A percentile compares a stretch with the other conserved stretches of the same genome.
Evolutionary conservation across 1,139 yeast genomes (phyloP).

Genomic region (Taphrina confusa): DNA sequence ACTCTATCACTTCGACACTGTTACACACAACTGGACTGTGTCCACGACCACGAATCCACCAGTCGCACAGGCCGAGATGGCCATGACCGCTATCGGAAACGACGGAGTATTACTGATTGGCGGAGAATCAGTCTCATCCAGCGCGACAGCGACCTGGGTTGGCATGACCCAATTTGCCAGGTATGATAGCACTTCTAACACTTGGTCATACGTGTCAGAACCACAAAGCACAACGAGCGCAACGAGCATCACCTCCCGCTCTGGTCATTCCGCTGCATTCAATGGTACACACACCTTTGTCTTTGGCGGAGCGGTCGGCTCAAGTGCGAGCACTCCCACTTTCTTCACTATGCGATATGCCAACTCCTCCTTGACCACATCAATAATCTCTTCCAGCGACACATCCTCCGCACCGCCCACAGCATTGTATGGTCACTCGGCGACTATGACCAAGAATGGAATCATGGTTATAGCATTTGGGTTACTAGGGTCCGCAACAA

Average conservation of each 20-base stretch:
- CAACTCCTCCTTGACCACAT: neutral
- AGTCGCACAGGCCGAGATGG: slow-evolving; percentile 29
- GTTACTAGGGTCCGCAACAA: slow-evolving; percentile 4
- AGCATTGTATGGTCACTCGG: slow-evolving; percentile 22
- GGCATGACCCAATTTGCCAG: slow-evolving; percentile 24
- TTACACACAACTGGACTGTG: slow-evolving; percentile 1
- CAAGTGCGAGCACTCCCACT: slow-evolving; percentile 2
- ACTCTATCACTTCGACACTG: slow-evolving; percentile 5
- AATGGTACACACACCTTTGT: slow-evolving; percentile 27
- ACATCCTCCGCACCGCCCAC: slow-evolving; percentile 8
- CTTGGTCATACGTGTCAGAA: slow-evolving; percentile 24
- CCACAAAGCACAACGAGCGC: neutral
- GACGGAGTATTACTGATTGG: slow-evolving; percentile 10
- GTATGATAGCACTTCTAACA: neutral
- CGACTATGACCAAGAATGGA: slow-evolving; percentile 24
- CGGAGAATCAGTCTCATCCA: slow-evolving; percentile 23
- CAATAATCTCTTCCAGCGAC: neutral
- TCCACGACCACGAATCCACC: slow-evolving; percentile 16
- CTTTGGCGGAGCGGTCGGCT: slow-evolving; percentile 19
- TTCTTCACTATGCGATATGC: slow-evolving; percentile 13
- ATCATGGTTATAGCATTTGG: slow-evolving; percentile 32
- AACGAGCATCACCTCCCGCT: slow-evolving; percentile 13
- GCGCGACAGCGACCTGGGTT: slow-evolving; percentile 25
- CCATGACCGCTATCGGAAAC: slow-evolving; percentile 10
- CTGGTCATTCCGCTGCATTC: slow-evolving; percentile 27